Evolutionary conservation across 495 filamentous ascomycete genomes (phyloP).

Genomic region (Astrothelium macrocarpum): DNA sequence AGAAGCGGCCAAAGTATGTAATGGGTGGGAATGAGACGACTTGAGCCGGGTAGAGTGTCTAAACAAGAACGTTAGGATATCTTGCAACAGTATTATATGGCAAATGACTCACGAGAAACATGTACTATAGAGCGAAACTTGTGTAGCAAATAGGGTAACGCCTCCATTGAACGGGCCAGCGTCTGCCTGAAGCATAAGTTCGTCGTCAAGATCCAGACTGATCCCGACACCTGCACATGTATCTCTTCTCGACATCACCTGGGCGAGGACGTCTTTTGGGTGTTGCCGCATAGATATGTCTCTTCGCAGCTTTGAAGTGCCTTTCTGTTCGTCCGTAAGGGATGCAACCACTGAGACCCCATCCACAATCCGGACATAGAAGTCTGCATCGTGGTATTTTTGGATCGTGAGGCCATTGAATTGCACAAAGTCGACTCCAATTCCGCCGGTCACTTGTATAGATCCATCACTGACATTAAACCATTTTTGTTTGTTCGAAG

Average conservation of each 20-base stretch:
- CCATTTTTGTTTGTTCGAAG: neutral
- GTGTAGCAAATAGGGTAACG: neutral
- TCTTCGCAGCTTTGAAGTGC: neutral
- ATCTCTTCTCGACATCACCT: neutral
- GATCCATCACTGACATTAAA: constrained; percentile 1
- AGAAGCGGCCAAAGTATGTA: neutral
- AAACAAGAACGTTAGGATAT: neutral
- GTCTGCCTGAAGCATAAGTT: neutral
- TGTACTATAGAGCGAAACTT: neutral
- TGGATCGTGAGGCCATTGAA: neutral
- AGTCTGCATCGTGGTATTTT: neutral
- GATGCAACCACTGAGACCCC: neutral
- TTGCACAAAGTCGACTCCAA: neutral
- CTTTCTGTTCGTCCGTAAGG: neutral
- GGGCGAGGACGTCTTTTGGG: neutral
- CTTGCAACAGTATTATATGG: neutral
- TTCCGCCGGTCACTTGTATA: neutral
- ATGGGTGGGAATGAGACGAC: neutral
- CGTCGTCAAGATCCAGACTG: neutral
- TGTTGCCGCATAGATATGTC: neutral
- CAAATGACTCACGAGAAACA: neutral
- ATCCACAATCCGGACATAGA: neutral
- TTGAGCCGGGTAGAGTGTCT: neutral
- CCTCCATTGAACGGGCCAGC: neutral
- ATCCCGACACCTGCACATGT: neutral